A percentile compares a stretch with the other conserved stretches of the same genome.
These are phyloP conservation scores for Blastobotrys illinoisensis DNA, from an alignment of 1,139 yeast genomes.

Conservation along the genomic window DNA sequence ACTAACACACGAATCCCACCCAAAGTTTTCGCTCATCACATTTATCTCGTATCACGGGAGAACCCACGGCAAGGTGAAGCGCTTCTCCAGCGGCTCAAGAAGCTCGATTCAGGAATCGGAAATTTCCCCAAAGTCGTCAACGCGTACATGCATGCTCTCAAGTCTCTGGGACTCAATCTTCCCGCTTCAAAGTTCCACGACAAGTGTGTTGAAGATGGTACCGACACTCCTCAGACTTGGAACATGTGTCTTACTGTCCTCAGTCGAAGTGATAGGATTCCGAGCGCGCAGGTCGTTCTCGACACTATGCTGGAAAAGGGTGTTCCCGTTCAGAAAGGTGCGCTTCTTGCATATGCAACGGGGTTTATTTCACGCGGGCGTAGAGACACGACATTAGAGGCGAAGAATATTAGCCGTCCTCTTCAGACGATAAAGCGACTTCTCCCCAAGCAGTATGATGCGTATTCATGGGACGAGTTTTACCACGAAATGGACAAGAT, in stretches of 20 bases:
- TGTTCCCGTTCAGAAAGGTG: not conserved
- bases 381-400: not conserved
- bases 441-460: conserved; percentile 1
- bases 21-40: not conserved
- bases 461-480: conserved; percentile 3
- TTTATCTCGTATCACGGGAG: not conserved
- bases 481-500: not conserved
- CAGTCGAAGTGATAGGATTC: conserved; percentile 1
- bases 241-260: conserved; percentile 8
- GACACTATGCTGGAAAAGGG: conserved; percentile 1
- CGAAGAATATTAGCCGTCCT: not conserved
- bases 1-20: not conserved
- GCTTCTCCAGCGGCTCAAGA: not conserved
- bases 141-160: conserved; percentile 9
- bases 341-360: conserved; percentile 4
- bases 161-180: not conserved
- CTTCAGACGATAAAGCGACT: not conserved
- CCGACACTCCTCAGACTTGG: conserved; percentile 11
- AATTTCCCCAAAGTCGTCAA: not conserved
- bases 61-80: not conserved
- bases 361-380: conserved; percentile 7
- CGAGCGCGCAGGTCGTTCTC: not conserved
- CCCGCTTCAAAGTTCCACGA: conserved; percentile 7
- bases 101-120: not conserved
- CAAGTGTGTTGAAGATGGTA: not conserved